Evolutionary conservation across 2,329 filamentous ascomycete genomes (phyloP), one percentile per base, ranked within the genome.

Genomic region (Harringtonia lauricola): DNA sequence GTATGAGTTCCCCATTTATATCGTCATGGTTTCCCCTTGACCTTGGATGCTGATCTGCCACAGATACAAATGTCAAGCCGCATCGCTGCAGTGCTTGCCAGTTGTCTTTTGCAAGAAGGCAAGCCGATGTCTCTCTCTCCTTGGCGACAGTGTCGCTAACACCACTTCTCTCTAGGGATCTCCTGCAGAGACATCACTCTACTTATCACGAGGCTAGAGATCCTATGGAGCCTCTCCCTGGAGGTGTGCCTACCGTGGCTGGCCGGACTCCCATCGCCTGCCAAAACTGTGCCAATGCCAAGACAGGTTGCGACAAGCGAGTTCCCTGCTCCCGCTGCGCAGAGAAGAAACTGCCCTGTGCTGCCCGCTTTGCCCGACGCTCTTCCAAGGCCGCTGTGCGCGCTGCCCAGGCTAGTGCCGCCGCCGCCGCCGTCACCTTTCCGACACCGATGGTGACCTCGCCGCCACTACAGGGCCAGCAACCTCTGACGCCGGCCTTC

Each of bases 11-110:
- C 9, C 22, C 38, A 15, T 26, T 34, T n/a, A 30, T 18, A 13
- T 39, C 18, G n/a, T n/a, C n/a, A n/a, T n/a, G n/a, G n/a, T 40
- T 29, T 8, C 15, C 17, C 10, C n/a, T 34, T 22, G 26, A 26
- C 8, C n/a, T 9, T 30, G 15, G 3, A 34, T 31, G 43, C 51
- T 57, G 30, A 54, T 45, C 5, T 29, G 8, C 30, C 35, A 30
- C 46, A 75, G 71, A 75, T 47, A 75, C 71, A 46, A 71, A 74
- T 51, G 68, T 74, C 35, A 74, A 74, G 53, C 71, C 71, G 12
- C 64, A 73, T 51, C 62, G 65, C 33, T 75, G 71, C 50, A 60
- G 59, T 43, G 59, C 61, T 30, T 75, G 71, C 50, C 64, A 68
- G 38, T 57, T 74, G 6, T 67, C 64, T 3, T 75, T 73, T 54